Evolutionary conservation across 495 filamentous ascomycete species (phyloP).

Genomic region (Aspergillus sclerotioniger): DNA sequence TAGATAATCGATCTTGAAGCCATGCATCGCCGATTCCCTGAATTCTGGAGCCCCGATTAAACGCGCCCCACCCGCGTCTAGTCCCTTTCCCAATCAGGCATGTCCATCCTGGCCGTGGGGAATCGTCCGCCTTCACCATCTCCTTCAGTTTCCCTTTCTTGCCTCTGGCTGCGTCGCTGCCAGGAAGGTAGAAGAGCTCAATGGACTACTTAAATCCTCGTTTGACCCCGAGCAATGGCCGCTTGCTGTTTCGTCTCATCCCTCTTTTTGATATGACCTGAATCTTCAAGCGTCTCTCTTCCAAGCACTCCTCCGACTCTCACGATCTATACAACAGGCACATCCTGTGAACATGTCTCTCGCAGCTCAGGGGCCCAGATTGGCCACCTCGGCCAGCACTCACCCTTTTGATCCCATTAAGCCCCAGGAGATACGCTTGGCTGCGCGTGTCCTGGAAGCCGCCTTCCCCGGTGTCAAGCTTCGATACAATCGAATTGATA

Average conservation of each 20-base stretch:
- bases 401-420: constrained; percentile 47
- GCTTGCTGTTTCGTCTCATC: not conserved
- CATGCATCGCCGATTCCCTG: too few relatives aligned
- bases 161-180: not conserved
- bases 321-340: not conserved
- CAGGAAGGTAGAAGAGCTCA: not conserved
- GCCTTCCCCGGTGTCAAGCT: constrained; percentile 40
- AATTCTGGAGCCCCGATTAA: not conserved
- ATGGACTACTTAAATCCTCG: not conserved
- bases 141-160: not conserved
- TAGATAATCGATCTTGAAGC: too few relatives aligned
- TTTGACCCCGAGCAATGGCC: not conserved
- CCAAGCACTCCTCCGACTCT: not conserved
- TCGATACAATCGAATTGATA: constrained; percentile 46
- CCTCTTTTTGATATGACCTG: not conserved
- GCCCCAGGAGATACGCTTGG: constrained; percentile 43
- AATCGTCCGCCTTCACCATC: not conserved
- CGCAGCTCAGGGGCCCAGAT: constrained; percentile 12
- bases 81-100: constrained; percentile 24
- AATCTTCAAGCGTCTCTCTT: not conserved
- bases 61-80: constrained; percentile 11
- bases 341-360: constrained; percentile 13
- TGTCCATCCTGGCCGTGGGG: constrained; percentile 20
- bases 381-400: constrained; percentile 13
- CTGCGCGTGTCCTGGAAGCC: constrained; percentile 36